Evolutionary conservation across 345 rosid genomes (phyloP).

Genomic region (sweet orange (Citrus sinensis)): DVS_A1.0 CM039167.1:2871001-2871500

Average conservation of each 20-base stretch:
- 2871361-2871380: constrained; percentile 57
- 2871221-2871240: constrained; percentile 55
- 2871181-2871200: constrained; percentile 4
- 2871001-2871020: neutral
- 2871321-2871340: constrained; percentile 5
- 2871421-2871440: constrained; percentile 18
- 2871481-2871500: constrained; percentile 21
- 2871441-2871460: constrained; percentile 55
- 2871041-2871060: neutral
- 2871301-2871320: constrained; percentile 21
- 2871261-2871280: constrained; percentile 69
- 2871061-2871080: neutral
- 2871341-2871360: constrained; percentile 33
- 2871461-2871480: constrained; percentile 32
- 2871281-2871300: constrained; percentile 51
- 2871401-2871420: constrained; percentile 41
- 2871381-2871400: constrained; percentile 55
- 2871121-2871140: neutral
- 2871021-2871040: neutral
- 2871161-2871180: neutral
- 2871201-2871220: neutral
- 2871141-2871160: neutral
- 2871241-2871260: constrained; percentile 45
- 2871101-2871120: neutral
- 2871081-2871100: neutral